Conservation (phyloP, 2,329 filamentous ascomycete genomes). For the Colletotrichum lupini region DNA sequence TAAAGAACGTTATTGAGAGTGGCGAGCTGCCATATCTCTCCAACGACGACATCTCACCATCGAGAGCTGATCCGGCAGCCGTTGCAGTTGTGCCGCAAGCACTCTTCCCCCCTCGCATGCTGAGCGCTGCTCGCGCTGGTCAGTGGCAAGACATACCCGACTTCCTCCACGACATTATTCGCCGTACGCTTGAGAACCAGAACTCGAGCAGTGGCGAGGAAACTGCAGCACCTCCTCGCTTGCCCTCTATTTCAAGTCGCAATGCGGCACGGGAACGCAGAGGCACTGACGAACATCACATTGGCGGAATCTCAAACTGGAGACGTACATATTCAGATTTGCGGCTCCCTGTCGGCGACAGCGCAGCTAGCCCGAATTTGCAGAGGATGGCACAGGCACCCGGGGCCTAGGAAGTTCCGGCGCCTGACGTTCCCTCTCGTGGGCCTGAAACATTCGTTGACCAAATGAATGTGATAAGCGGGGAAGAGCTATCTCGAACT, state of each 20-base stretch:
- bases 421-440: neutral
- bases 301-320: constrained; percentile 25
- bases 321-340: constrained; percentile 47
- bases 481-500: neutral
- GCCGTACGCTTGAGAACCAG: constrained; percentile 57
- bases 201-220: constrained; percentile 31
- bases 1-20: constrained; percentile 76
- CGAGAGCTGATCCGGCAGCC: constrained; percentile 45
- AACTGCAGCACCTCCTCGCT: neutral
- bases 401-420: constrained; percentile 40
- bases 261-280: constrained; percentile 22
- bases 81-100: constrained; percentile 42
- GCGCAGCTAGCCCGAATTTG: constrained; percentile 32
- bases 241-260: neutral
- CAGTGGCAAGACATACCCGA: constrained; percentile 69
- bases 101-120: constrained; percentile 62
- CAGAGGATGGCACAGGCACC: constrained; percentile 45
- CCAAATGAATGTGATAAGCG: neutral
- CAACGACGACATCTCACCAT: constrained; percentile 51
- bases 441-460: neutral
- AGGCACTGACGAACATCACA: constrained; percentile 29
- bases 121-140: constrained; percentile 65
- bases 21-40: constrained; percentile 64
- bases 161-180: constrained; percentile 63
- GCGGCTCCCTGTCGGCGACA: constrained; percentile 53